Base-by-base conservation (phyloP, 805 yeast genomes). In the Saccharomycopsis babjevae region DNA sequence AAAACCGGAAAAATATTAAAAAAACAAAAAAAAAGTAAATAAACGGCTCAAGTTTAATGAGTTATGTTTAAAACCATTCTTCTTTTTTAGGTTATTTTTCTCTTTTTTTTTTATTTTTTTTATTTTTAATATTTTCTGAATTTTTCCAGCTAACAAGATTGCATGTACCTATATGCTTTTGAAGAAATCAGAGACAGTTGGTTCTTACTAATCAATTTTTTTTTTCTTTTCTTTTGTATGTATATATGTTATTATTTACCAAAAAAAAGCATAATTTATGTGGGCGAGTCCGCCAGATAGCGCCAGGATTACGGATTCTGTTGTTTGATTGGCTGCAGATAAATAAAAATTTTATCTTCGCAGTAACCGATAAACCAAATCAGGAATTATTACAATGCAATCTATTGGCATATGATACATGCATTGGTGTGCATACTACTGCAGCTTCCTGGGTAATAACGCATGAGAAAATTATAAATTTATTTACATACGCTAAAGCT, bases 321-420 rank as follows among this genome's bases (percentile, higher is more conserved):
- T 2, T 10, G 5, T 32, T 32, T 56, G 54, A 59, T 59, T 59
- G 61, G 61, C 58, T 55, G 58, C 42, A 59, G 61, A 59, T 59
- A 59, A 50, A 25, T 52, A 34, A 50, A 55, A 36, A 42, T 46
- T 46, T 46, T 46, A 22, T 46, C 28, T 11, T 5, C 15, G 25
- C n/a, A 22, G 25, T 7, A 25, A 10, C 52, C 52, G 52, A 46
- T 46, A 46, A 46, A 46, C 52, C 52, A 46, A 22, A 46, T 46
- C 52, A 46, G 52, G 52, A 46, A 25, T 22, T 22, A 15, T 46
- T 2, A 46, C 7, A 46, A 10, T 46, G 30, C 6, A 8, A 15
- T 25, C 6, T 20, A 32, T 15, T 3, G 16, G 5, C 52, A 28
- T 40, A 25, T 46, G 52, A 22, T 46, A 6, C 25, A 11, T 22